These are phyloP conservation scores for Croton setiger DNA, from an alignment of 441 rosid species.

Conservation along the genomic window DNA sequence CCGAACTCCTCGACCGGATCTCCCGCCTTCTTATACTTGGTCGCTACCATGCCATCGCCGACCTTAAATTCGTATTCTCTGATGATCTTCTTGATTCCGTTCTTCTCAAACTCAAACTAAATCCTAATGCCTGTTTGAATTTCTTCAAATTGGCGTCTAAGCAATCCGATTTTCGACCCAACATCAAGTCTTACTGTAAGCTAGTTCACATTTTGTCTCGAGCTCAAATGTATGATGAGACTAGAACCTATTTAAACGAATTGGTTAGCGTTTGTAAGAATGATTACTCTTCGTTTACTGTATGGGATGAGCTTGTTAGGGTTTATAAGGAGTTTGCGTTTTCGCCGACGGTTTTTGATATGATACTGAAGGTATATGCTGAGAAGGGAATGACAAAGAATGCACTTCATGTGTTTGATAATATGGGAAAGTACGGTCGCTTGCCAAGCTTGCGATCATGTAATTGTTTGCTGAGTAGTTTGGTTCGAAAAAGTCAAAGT, in stretches of 20 bases:
- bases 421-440: constrained; percentile 60
- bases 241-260: constrained; percentile 48
- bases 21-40: constrained; percentile 61
- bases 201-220: constrained; percentile 71
- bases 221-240: constrained; percentile 62
- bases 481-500: constrained; percentile 55
- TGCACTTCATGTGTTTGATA: constrained; percentile 87
- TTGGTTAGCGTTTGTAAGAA: constrained; percentile 48
- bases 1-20: constrained; percentile 63
- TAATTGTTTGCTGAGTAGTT: constrained; percentile 60
- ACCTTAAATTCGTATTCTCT: constrained; percentile 57
- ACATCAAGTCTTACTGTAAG: constrained; percentile 54
- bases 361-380: constrained; percentile 62
- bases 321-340: constrained; percentile 49
- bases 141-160: constrained; percentile 59
- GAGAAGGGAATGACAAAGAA: constrained; percentile 53
- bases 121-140: constrained; percentile 55
- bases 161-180: constrained; percentile 59
- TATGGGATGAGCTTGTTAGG: constrained; percentile 64
- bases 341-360: constrained; percentile 76
- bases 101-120: constrained; percentile 47
- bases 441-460: constrained; percentile 71
- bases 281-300: constrained; percentile 35
- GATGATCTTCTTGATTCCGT: constrained; percentile 65
- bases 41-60: constrained; percentile 56